phyloP scores from a whole-genome alignment of 2,329 filamentous ascomycete genomes.

The Boeremia exigua region DNA sequence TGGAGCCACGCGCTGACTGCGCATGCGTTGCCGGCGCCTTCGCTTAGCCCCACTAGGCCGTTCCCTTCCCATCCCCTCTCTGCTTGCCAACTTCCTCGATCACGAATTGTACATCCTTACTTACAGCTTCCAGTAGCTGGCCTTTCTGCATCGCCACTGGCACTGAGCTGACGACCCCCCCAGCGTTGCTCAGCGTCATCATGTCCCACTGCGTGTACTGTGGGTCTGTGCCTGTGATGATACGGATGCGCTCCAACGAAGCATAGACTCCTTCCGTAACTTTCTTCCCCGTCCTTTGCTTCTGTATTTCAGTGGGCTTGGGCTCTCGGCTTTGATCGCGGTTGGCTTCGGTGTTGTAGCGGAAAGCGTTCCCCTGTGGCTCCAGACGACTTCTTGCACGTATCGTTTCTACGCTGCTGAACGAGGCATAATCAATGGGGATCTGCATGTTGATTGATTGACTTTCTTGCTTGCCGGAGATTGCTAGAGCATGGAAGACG shows the following conservation, averaged over 20 bases:
- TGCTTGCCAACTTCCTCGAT: conserved; percentile 12
- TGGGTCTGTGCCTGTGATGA: conserved; percentile 4
- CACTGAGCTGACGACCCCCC: conserved; percentile 59
- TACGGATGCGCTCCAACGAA: conserved; percentile 61
- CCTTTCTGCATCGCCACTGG: conserved; percentile 70
- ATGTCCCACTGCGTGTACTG: conserved; percentile 70
- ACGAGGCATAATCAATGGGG: conserved; percentile 61
- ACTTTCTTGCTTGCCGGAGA: conserved; percentile 55
- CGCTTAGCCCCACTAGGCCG: neutral
- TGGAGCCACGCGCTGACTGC: conserved; percentile 7
- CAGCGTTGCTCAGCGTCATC: conserved; percentile 75
- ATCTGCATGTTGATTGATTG: conserved; percentile 53
- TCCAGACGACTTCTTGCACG: conserved; percentile 24
- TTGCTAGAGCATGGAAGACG: conserved; percentile 70
- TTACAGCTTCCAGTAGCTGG: conserved; percentile 14
- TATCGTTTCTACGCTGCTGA: conserved; percentile 26
- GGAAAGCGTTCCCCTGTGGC: conserved; percentile 11
- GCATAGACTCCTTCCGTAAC: conserved; percentile 67
- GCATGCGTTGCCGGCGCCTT: conserved; percentile 4
- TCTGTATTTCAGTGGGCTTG: conserved; percentile 20
- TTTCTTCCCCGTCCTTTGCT: conserved; percentile 52
- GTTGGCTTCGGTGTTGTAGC: conserved; percentile 14
- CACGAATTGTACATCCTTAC: conserved; percentile 55
- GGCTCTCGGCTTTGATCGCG: conserved; percentile 7
- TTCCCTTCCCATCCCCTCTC: conserved; percentile 2